phyloP scores from a whole-genome alignment of 129 eudicot genomes.

The Oenanthe sinensis region DNA sequence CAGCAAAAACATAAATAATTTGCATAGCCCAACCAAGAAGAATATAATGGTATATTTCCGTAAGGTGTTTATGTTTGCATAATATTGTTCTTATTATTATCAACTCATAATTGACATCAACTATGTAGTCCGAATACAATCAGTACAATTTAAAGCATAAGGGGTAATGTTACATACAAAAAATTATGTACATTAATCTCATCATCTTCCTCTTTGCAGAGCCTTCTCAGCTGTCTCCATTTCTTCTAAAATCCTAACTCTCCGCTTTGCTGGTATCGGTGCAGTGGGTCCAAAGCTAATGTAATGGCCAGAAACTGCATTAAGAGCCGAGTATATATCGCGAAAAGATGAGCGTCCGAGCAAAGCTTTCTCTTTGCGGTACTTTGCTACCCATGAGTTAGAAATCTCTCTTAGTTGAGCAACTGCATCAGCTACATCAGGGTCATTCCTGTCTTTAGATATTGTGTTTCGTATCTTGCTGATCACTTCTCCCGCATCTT shows the following conservation, averaged over 20 bases:
- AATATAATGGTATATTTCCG: no score
- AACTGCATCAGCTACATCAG: slow-evolving; percentile 67
- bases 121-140: slow-evolving; percentile 6
- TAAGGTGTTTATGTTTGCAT: not conserved
- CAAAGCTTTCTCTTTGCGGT: slow-evolving; percentile 77
- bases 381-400: slow-evolving; percentile 90
- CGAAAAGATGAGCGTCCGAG: slow-evolving; percentile 76
- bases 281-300: slow-evolving; percentile 97
- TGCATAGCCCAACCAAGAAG: not conserved
- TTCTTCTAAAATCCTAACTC: slow-evolving; percentile 80
- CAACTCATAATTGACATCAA: slow-evolving; percentile 4
- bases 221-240: slow-evolving; percentile 96
- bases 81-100: not conserved
- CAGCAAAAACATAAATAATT: not conserved
- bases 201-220: slow-evolving; percentile 72
- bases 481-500: slow-evolving; percentile 74
- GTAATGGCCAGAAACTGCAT: slow-evolving; percentile 95
- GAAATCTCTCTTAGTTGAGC: slow-evolving; percentile 78
- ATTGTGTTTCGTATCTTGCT: slow-evolving; percentile 63
- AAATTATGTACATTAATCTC: slow-evolving; percentile 6
- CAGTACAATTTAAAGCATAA: not conserved
- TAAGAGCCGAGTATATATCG: slow-evolving; percentile 88
- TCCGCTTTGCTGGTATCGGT: slow-evolving; percentile 92
- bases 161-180: slow-evolving; percentile 15
- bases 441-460: slow-evolving; percentile 63